phyloP scores from a whole-genome alignment of 179 eudicot species.

The Camellia oleifera region DNA sequence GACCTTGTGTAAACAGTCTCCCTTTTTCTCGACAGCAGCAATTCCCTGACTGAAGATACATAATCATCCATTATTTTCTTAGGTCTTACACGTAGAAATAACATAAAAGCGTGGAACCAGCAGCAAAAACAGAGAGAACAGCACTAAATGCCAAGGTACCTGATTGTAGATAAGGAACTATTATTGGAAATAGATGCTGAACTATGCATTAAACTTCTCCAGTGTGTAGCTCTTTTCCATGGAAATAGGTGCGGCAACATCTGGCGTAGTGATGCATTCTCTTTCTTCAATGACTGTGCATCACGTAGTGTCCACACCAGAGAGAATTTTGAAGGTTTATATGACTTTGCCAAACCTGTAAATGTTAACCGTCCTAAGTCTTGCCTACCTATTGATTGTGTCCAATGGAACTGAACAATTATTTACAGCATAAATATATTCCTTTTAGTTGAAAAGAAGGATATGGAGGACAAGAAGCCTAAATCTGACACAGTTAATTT shows the following conservation, averaged over 20 bases:
- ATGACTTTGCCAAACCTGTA: constrained; percentile 40
- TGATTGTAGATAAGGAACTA: constrained; percentile 33
- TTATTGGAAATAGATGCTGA: constrained; percentile 29
- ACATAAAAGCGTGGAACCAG: constrained; percentile 7
- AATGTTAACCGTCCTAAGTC: not conserved
- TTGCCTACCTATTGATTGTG: constrained; percentile 1
- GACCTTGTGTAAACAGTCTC: constrained; percentile 80
- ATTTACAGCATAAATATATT: constrained; percentile 1
- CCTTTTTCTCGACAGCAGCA: constrained; percentile 67
- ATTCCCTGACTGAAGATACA: constrained; percentile 56
- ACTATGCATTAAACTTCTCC: constrained; percentile 53
- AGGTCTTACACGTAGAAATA: constrained; percentile 14
- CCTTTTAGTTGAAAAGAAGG: not conserved
- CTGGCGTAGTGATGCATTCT: constrained; percentile 35
- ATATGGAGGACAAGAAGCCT: constrained; percentile 4
- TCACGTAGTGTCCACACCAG: constrained; percentile 76
- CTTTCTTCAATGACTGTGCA: constrained; percentile 48
- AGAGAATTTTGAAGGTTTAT: constrained; percentile 50
- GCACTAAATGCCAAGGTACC: constrained; percentile 29
- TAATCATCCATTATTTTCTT: constrained; percentile 13
- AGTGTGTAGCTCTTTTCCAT: constrained; percentile 75
- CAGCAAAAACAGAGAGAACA: constrained; percentile 19
- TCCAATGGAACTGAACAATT: not conserved
- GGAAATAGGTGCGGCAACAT: constrained; percentile 65
- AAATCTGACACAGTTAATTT: not conserved